These are phyloP conservation scores for Leucogyrophana mollusca DNA, from an alignment of 768 basidiomycete genomes.

Conservation along the genomic window DNA sequence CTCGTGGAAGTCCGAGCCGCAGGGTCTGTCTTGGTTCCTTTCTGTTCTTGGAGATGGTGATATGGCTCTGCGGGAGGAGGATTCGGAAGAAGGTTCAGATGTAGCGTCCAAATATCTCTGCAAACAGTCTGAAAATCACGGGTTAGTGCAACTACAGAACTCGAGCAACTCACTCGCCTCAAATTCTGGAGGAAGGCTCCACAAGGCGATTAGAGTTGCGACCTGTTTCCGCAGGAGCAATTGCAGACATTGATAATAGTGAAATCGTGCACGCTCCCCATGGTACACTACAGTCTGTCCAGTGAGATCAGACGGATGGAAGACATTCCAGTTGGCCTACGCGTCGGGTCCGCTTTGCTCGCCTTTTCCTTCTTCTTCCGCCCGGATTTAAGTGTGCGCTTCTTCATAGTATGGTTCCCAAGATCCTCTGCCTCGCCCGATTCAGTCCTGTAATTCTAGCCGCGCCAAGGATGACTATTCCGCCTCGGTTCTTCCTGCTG, in stretches of 20 bases:
- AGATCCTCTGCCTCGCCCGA: slow-evolving; percentile 65
- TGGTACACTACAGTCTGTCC: slow-evolving; percentile 66
- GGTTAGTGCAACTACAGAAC: slow-evolving; percentile 7
- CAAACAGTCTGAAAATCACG: slow-evolving; percentile 54
- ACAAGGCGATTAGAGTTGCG: slow-evolving; percentile 51
- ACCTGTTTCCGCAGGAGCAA: slow-evolving; percentile 79
- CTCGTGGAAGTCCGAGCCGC: too few species aligned
- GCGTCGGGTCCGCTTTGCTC: slow-evolving; percentile 58
- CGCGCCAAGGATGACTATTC: not conserved
- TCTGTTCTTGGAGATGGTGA: slow-evolving; percentile 41
- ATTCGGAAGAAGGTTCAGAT: slow-evolving; percentile 60
- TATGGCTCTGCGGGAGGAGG: slow-evolving; percentile 64
- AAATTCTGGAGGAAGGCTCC: slow-evolving; percentile 78
- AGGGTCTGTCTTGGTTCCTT: slow-evolving; percentile 12
- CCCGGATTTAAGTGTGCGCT: slow-evolving; percentile 61
- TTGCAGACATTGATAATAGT: slow-evolving; percentile 85
- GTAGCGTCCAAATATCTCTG: slow-evolving; percentile 77
- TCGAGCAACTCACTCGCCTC: slow-evolving; percentile 54
- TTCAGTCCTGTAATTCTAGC: slow-evolving; percentile 82
- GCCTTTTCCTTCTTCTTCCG: slow-evolving; percentile 49
- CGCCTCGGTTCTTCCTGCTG: not conserved
- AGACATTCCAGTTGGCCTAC: slow-evolving; percentile 38
- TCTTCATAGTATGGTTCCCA: slow-evolving; percentile 61
- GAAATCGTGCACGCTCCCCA: slow-evolving; percentile 72
- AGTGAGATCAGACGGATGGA: slow-evolving; percentile 1